Conservation (phyloP, 495 filamentous ascomycete species). For the Penicillium egyptiacum region DNA sequence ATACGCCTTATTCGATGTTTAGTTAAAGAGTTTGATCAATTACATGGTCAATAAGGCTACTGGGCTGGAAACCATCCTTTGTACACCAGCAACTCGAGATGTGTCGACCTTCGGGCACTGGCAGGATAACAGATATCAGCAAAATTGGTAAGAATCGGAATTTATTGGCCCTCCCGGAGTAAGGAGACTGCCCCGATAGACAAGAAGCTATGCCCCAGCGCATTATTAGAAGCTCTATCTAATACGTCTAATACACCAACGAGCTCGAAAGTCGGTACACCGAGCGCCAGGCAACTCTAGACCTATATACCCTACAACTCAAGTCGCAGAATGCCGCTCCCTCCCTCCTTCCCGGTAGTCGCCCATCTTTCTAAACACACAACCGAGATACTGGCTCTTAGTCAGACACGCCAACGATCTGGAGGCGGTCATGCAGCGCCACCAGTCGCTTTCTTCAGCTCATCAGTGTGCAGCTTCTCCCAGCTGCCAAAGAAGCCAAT, state of each 20-base stretch:
- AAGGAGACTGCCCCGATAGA: neutral
- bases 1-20: no score
- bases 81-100: no score
- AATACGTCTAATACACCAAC: neutral
- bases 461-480: neutral
- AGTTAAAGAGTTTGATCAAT: no score
- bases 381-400: neutral
- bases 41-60: no score
- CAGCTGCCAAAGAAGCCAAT: conserved; percentile 1
- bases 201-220: neutral
- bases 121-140: no score
- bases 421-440: neutral
- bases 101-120: no score
- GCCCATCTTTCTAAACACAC: neutral
- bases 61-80: no score
- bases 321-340: neutral
- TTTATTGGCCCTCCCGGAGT: neutral
- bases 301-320: neutral
- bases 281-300: neutral
- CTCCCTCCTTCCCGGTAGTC: neutral
- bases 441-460: neutral
- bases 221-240: neutral
- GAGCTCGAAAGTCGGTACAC: neutral
- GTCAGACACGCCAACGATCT: neutral
- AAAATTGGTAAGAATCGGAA: neutral